These are phyloP conservation scores for Lantana camara DNA, from an alignment of 257 asterid species.

Conservation along the genomic window DNA sequence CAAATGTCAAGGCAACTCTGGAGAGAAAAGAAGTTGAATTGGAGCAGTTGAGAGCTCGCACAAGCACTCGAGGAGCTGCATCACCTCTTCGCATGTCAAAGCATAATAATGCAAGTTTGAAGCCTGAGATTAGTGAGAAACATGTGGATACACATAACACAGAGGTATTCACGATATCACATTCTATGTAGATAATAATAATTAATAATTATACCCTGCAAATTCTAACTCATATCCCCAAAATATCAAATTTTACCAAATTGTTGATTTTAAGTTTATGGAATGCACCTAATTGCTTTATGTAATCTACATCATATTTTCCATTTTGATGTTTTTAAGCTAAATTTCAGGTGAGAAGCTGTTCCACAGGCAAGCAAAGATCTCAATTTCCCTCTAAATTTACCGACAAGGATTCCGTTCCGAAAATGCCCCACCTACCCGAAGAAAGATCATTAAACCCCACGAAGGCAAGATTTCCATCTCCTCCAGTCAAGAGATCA, in stretches of 20 bases:
- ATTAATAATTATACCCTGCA: not conserved
- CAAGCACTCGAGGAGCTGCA: slow-evolving; percentile 46
- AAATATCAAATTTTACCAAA: not conserved
- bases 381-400: slow-evolving; percentile 73
- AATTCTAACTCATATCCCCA: not conserved
- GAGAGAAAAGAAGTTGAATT: slow-evolving; percentile 88
- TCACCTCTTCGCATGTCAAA: slow-evolving; percentile 79
- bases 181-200: slow-evolving; percentile 2
- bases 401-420: slow-evolving; percentile 60
- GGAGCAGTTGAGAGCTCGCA: slow-evolving; percentile 67
- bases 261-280: not conserved
- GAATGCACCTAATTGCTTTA: not conserved
- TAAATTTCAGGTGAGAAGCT: slow-evolving; percentile 63
- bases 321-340: slow-evolving; percentile 28
- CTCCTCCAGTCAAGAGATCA: slow-evolving; percentile 89
- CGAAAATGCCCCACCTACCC: slow-evolving; percentile 50
- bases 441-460: slow-evolving; percentile 52
- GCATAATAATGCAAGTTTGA: slow-evolving; percentile 43
- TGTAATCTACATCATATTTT: slow-evolving; percentile 1
- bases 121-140: slow-evolving; percentile 56
- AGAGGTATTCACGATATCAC: slow-evolving; percentile 52
- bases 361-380: slow-evolving; percentile 79
- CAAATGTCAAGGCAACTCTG: slow-evolving; percentile 69
- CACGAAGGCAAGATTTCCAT: slow-evolving; percentile 60
- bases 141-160: slow-evolving; percentile 45